Evolutionary conservation across 495 filamentous ascomycete genomes (phyloP).

Genomic region (Podospora anserina): DNA sequence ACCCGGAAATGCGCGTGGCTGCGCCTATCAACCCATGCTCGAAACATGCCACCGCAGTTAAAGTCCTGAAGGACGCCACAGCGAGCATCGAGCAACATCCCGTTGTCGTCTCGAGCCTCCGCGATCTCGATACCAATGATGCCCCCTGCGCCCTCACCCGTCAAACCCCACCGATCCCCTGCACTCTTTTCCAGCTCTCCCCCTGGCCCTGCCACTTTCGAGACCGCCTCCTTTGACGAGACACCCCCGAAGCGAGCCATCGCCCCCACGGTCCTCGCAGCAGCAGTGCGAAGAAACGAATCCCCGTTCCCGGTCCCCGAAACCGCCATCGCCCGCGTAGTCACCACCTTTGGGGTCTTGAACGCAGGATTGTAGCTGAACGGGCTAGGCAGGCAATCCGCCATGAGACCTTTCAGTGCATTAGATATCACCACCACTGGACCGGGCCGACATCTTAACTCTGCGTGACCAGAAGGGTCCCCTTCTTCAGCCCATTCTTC

Average conservation of each 20-base stretch:
- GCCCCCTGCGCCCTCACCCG: constrained; percentile 79
- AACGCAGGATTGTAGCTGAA: constrained; percentile 35
- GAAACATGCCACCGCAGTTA: constrained; percentile 89
- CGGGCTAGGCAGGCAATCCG: constrained; percentile 52
- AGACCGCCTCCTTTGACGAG: constrained; percentile 51
- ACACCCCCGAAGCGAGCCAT: constrained; percentile 60
- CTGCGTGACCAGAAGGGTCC: constrained; percentile 11
- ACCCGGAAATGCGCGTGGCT: constrained; percentile 63
- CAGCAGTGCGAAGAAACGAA: constrained; percentile 74
- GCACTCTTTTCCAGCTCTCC: constrained; percentile 78
- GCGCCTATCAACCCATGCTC: constrained; percentile 68
- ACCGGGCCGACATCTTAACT: constrained; percentile 34
- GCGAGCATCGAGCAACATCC: constrained; percentile 38
- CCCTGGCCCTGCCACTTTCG: constrained; percentile 61
- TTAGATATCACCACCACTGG: constrained; percentile 42
- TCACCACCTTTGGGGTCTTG: constrained; percentile 11
- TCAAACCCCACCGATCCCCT: constrained; percentile 68
- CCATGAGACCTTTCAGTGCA: constrained; percentile 40
- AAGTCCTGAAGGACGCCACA: constrained; percentile 65
- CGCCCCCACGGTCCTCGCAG: constrained; percentile 67
- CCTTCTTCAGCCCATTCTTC: constrained; percentile 65
- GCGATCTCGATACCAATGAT: constrained; percentile 80
- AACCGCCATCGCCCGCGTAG: constrained; percentile 60
- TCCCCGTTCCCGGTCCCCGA: constrained; percentile 91
- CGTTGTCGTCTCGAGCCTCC: constrained; percentile 41